Evolutionary conservation across 306 rosid genomes (phyloP).

Genomic region (Corylus americana): DNA sequence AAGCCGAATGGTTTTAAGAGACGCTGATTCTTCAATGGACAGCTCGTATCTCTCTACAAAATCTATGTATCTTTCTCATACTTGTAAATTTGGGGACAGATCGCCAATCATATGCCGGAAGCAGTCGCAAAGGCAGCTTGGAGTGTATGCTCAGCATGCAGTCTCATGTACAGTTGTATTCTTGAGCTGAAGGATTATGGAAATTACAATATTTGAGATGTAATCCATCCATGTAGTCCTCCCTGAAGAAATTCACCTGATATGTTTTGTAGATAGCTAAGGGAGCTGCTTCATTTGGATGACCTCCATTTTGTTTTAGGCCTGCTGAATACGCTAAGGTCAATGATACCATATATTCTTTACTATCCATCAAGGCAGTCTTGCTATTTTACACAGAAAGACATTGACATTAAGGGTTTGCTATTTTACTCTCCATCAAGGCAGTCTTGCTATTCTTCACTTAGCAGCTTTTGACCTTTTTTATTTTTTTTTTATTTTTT

Average conservation of each 20-base stretch:
- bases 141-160: constrained; percentile 49
- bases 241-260: constrained; percentile 11
- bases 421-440: too few relatives aligned
- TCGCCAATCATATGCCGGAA: constrained; percentile 50
- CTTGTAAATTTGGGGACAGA: constrained; percentile 56
- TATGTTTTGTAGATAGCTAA: constrained; percentile 18
- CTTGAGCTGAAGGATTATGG: constrained; percentile 37
- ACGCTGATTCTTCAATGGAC: constrained; percentile 41
- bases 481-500: too few relatives aligned
- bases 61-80: constrained; percentile 39
- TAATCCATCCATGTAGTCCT: constrained; percentile 8
- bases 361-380: background rate
- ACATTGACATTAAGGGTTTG: too few relatives aligned
- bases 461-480: too few relatives aligned
- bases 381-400: background rate
- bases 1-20: constrained; percentile 43
- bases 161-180: constrained; percentile 55
- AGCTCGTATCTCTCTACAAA: constrained; percentile 40
- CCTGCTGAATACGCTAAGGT: background rate
- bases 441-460: too few relatives aligned
- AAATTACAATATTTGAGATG: constrained; percentile 2
- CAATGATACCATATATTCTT: background rate
- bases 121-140: constrained; percentile 54
- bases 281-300: constrained; percentile 8
- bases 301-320: background rate